Evolutionary conservation across 495 filamentous ascomycete species (phyloP).

Genomic region (Aspergillus hancockii): DNA sequence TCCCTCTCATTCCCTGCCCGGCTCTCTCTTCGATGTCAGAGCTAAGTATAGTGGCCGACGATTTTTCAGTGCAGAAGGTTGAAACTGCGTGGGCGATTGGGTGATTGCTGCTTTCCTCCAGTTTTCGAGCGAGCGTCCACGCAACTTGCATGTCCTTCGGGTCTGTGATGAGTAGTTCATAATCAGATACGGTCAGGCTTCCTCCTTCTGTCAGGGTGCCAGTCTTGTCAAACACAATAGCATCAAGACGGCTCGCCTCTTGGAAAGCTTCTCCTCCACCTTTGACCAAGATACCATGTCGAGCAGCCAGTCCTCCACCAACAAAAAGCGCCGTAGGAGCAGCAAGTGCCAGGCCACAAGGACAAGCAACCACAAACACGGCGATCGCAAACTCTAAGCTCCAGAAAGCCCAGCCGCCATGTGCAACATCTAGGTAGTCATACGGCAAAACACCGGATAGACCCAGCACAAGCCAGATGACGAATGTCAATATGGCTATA

Average conservation of each 20-base stretch:
- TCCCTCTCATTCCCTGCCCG: conserved; percentile 79
- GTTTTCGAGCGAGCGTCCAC: conserved; percentile 57
- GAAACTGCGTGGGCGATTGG: conserved; percentile 84
- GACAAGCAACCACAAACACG: conserved; percentile 93
- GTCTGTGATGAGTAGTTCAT: conserved; percentile 53
- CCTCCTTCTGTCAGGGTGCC: conserved; percentile 88
- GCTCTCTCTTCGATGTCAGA: conserved; percentile 70
- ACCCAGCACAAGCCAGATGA: conserved; percentile 80
- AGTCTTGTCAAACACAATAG: conserved; percentile 95
- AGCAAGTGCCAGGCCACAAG: conserved; percentile 88
- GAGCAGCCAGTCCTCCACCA: conserved; percentile 83
- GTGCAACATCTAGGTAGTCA: conserved; percentile 63
- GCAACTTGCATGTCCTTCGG: conserved; percentile 35
- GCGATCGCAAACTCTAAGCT: conserved; percentile 90
- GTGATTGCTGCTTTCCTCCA: conserved; percentile 85
- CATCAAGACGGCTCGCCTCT: conserved; percentile 82
- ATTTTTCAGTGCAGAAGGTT: conserved; percentile 57
- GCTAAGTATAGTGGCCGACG: conserved; percentile 32
- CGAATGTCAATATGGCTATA: conserved; percentile 78
- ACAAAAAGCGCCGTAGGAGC: conserved; percentile 94
- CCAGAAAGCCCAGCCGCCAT: conserved; percentile 84
- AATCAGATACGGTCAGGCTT: conserved; percentile 75
- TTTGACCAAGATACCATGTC: conserved; percentile 86
- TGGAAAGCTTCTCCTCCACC: conserved; percentile 97
- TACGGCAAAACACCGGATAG: conserved; percentile 63